These are phyloP conservation scores for Fusarium pseudocircinatum DNA, from an alignment of 2,329 filamentous ascomycete genomes.

Conservation along the genomic window DNA sequence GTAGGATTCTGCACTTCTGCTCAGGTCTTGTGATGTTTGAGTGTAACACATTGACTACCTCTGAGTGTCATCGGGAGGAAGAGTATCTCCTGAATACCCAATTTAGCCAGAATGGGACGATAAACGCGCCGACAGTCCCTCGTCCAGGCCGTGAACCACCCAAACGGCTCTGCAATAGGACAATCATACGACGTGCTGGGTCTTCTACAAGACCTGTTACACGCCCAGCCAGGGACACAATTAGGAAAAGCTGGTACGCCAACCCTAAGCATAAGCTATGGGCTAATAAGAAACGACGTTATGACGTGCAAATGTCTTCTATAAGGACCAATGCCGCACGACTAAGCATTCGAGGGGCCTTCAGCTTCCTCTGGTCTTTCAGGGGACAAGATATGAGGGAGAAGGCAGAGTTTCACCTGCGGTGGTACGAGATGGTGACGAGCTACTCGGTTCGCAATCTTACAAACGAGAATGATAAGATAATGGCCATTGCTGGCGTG, in stretches of 20 bases:
- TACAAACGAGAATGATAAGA: background rate
- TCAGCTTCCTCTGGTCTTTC: background rate
- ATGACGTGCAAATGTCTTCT: accelerated
- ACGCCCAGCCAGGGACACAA: accelerated
- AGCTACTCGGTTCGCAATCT: background rate
- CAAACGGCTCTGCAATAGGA: too few relatives aligned
- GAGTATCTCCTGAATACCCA: background rate
- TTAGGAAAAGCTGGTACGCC: accelerated
- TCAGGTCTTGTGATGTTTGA: background rate
- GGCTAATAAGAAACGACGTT: accelerated
- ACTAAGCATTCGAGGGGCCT: accelerated
- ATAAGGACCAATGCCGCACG: background rate
- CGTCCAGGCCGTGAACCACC: background rate
- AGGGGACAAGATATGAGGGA: background rate
- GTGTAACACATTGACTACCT: background rate
- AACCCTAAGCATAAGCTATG: accelerated
- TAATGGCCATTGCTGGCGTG: background rate
- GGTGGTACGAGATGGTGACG: background rate
- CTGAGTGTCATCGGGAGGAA: background rate
- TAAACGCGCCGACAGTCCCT: background rate
- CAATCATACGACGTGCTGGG: too few relatives aligned
- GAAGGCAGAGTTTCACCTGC: background rate
- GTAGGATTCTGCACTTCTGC: background rate
- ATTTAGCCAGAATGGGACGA: accelerated
- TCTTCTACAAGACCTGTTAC: accelerated